These are phyloP conservation scores for Xanthoceras sorbifolium DNA, from an alignment of 345 rosid genomes.

Conservation along the genomic window DNA sequence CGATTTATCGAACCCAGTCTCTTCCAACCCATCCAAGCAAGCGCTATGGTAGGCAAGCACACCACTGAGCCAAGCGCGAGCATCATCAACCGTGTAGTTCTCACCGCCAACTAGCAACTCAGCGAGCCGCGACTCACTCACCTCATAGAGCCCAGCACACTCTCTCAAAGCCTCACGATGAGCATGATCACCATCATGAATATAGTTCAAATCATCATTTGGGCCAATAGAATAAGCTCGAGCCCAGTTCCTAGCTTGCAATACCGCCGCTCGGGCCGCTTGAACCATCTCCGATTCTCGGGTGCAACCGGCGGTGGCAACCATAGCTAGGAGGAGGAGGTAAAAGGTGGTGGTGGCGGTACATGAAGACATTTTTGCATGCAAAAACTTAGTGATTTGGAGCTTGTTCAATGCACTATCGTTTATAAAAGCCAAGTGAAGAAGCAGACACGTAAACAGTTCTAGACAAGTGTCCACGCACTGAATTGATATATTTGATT, in stretches of 20 bases:
- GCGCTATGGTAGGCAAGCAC: conserved; percentile 54
- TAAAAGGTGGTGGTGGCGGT: conserved; percentile 23
- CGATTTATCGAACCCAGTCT: conserved; percentile 28
- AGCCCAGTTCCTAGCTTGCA: conserved; percentile 34
- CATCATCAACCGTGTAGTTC: conserved; percentile 45
- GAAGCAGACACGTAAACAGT: conserved; percentile 6
- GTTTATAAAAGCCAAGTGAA: neutral
- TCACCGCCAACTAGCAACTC: conserved; percentile 28
- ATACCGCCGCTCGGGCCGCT: conserved; percentile 37
- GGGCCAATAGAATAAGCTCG: neutral
- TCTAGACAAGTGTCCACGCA: neutral
- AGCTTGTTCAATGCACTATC: neutral
- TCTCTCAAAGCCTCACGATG: conserved; percentile 37
- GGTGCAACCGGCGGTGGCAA: conserved; percentile 32
- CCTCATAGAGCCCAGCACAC: conserved; percentile 55
- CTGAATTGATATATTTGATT: no score
- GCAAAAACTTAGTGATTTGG: conserved; percentile 10
- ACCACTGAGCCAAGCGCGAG: conserved; percentile 59
- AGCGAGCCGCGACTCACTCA: conserved; percentile 51
- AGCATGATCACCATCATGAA: neutral
- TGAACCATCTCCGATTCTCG: conserved; percentile 32
- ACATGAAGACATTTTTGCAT: neutral
- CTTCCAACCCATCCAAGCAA: conserved; percentile 58
- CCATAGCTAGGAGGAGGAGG: conserved; percentile 35
- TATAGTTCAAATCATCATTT: conserved; percentile 10